Percentiles rank a stretch among this genome's conserved stretches.
phyloP scores from a whole-genome alignment of 2,329 filamentous ascomycete genomes.

The Xylariaceae sp. region DNA sequence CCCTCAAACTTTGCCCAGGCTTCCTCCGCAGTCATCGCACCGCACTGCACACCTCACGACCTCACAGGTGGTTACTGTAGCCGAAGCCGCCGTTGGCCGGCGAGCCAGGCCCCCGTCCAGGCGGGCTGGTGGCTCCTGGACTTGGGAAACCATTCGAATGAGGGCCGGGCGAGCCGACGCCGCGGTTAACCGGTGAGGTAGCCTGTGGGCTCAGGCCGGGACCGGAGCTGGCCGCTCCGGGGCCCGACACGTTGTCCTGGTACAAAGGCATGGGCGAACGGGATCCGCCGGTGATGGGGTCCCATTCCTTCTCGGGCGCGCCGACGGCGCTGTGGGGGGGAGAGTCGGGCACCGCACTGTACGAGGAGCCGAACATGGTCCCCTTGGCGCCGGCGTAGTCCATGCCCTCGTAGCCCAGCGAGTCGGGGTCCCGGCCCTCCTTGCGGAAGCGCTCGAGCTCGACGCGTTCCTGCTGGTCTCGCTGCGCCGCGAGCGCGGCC shows the following conservation, averaged over 20 bases:
- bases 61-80: no score
- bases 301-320: constrained; percentile 11
- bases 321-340: constrained; percentile 14
- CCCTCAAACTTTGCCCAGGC: no score
- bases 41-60: no score
- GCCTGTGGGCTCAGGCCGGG: no score
- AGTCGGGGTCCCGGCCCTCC: constrained; percentile 40
- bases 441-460: constrained; percentile 44
- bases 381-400: constrained; percentile 9
- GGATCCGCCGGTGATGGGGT: constrained; percentile 7
- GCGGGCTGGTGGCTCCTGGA: no score
- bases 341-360: constrained; percentile 10
- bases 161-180: constrained; percentile 14
- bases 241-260: constrained; percentile 2
- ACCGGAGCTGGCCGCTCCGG: neutral
- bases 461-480: constrained; percentile 38
- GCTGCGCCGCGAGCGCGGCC: constrained; percentile 37
- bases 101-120: no score
- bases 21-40: no score
- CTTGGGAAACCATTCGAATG: no score
- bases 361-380: constrained; percentile 7
- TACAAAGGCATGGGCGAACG: constrained; percentile 7
- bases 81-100: no score
- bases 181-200: constrained; percentile 20
- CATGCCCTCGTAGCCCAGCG: constrained; percentile 9